Conservation (phyloP, 805 yeast genomes). For the Ogataea trehalophila region DNA sequence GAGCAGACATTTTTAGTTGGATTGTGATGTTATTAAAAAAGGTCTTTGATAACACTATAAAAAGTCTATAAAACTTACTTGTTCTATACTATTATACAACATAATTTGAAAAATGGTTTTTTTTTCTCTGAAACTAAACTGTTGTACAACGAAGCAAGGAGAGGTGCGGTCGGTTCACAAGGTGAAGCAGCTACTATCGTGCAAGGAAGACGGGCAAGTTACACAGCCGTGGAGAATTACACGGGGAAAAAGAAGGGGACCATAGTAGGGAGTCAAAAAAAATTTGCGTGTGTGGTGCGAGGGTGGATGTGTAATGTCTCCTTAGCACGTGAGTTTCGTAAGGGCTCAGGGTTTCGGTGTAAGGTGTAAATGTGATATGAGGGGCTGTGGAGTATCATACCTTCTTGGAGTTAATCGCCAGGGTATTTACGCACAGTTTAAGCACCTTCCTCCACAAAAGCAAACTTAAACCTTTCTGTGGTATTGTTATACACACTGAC, state of each 20-base stretch:
- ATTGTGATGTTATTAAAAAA: slow-evolving; percentile 1
- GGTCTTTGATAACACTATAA: background rate
- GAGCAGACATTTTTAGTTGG: slow-evolving; percentile 26
- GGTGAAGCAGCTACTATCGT: too few relatives aligned
- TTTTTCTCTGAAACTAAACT: background rate
- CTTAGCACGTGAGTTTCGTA: too few relatives aligned
- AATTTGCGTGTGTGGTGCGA: background rate
- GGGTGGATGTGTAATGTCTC: background rate
- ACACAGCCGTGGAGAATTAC: background rate
- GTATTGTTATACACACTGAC: slow-evolving; percentile 9
- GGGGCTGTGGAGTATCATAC: background rate
- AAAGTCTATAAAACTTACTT: background rate
- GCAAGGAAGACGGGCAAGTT: background rate
- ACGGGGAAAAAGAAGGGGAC: background rate
- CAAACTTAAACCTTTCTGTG: slow-evolving; percentile 4
- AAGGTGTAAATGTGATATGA: slow-evolving; percentile 3
- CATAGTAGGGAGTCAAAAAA: background rate
- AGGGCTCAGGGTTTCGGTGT: slow-evolving; percentile 1
- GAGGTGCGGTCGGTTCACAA: too few relatives aligned
- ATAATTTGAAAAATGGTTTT: background rate
- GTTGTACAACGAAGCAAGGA: too few relatives aligned
- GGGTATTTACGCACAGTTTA: background rate
- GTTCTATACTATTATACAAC: background rate
- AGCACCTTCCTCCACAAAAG: slow-evolving; percentile 7
- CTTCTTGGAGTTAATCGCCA: background rate